Percentiles rank a stretch among this genome's conserved stretches.
Evolutionary conservation across 192 early-diverging fungal species (phyloP).

Genomic region (Backusella westeae): DNA sequence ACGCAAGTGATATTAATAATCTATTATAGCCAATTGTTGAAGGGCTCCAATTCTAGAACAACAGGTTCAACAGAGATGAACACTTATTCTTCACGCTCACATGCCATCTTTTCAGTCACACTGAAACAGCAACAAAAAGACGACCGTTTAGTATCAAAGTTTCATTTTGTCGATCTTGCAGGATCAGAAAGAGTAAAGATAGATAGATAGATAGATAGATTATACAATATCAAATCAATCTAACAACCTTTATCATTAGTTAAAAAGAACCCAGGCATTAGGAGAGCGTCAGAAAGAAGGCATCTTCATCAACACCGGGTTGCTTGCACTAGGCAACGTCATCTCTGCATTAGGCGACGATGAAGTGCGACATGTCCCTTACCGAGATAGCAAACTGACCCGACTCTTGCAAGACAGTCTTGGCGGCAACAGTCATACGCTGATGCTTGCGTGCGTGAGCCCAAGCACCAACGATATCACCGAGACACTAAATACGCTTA

Average conservation of each 20-base stretch:
- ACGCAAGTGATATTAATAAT: too few species aligned
- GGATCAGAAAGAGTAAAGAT: constrained; percentile 81
- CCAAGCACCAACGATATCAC: constrained; percentile 72
- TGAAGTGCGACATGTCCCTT: constrained; percentile 69
- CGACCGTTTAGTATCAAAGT: constrained; percentile 58
- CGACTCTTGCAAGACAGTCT: constrained; percentile 93
- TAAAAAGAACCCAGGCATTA: constrained; percentile 17
- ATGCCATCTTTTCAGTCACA: constrained; percentile 93
- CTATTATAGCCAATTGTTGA: constrained; percentile 39
- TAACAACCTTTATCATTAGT: not conserved
- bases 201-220: not conserved
- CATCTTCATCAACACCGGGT: constrained; percentile 92
- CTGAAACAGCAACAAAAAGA: constrained; percentile 65
- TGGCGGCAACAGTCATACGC: constrained; percentile 89
- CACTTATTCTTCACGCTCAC: constrained; percentile 86
- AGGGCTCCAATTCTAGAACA: constrained; percentile 52
- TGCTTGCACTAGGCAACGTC: constrained; percentile 95
- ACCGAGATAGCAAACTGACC: constrained; percentile 95
- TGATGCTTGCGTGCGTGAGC: constrained; percentile 93
- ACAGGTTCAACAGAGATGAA: constrained; percentile 98
- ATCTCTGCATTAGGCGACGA: constrained; percentile 91
- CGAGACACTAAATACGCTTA: constrained; percentile 93
- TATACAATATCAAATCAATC: not conserved
- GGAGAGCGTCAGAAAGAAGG: constrained; percentile 95
- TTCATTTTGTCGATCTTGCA: constrained; percentile 99